Evolutionary conservation across 2,329 filamentous ascomycete species (phyloP), one percentile per base, ranked within the genome.

Genomic region (Sphaerostilbella broomeana): DNA sequence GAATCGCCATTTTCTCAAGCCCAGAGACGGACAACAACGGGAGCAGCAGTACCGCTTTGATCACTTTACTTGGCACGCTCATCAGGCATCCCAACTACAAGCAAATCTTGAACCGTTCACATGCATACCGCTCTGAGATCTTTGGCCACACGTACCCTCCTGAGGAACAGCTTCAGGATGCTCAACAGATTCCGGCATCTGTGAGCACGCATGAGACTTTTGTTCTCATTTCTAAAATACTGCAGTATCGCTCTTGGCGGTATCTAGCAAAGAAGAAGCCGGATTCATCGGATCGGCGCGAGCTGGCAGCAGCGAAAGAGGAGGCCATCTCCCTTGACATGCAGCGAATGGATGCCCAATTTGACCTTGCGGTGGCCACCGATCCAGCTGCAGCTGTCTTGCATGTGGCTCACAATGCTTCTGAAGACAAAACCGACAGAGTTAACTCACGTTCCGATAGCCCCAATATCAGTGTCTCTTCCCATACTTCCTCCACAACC

Each of bases 131-230:
- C 4, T 19, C 17, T 20, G 31, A 34, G 11, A 34, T 34, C 9
- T 34, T 34, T 22, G 31, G 31, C 31, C 8, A 19, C 4, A 8
- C 15, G 17, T 34, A 34, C 11, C 31, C 31, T 21, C 31, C 17
- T 4, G 31, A 34, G 11, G 31, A 34, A 15, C 31, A 8, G 6
- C 16, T 21, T 7, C 31, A 34, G 10, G 31, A 34, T 22, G 31
- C 31, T 8, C 10, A 34, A 34, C 10, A 34, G 31, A 15, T 22
- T 6, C 31, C 31, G 15, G 31, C 15, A 12, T 19, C 15, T 19
- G 31, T 34, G 15, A 8, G 37, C 17, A 39, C 37, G 6, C 37
- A 39, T 27, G 37, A 39, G 29, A 39, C 37, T 6, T 39, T 39
- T 20, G 24, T 27, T 7, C 37, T 39, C 21, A 33, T 39, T 16